A percentile compares a stretch with the other conserved stretches of the same genome.
These are phyloP conservation scores for Colletotrichum sp. DNA, from an alignment of 2,329 filamentous ascomycete genomes.

Conservation along the genomic window DNA sequence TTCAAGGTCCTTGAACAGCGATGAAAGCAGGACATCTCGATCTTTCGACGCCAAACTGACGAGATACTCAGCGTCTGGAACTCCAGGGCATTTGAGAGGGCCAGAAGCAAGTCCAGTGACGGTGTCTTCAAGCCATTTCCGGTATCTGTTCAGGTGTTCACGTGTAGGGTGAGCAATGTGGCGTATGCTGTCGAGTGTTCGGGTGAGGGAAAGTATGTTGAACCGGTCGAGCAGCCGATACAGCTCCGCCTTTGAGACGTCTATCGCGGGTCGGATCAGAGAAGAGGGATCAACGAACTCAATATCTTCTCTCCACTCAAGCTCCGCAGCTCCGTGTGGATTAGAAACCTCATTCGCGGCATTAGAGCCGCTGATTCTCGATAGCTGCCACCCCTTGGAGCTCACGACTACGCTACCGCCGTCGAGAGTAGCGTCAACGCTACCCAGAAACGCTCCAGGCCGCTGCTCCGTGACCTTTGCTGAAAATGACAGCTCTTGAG, in stretches of 20 bases:
- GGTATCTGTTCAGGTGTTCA: not conserved
- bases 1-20: not conserved
- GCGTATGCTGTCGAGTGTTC: not conserved
- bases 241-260: not conserved
- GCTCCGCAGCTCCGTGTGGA: not conserved
- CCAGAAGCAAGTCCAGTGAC: not conserved
- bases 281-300: not conserved
- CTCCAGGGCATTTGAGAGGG: not conserved
- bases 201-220: not conserved
- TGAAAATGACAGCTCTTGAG: not conserved
- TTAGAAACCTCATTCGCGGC: not conserved
- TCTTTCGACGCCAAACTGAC: not conserved
- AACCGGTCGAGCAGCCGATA: not conserved
- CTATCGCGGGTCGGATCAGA: not conserved
- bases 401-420: not conserved
- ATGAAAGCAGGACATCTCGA: not conserved
- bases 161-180: not conserved
- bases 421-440: not conserved
- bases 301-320: not conserved
- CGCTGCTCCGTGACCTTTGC: not conserved
- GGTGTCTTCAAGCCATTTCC: not conserved
- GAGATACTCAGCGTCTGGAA: not conserved
- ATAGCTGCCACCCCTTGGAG: constrained; percentile 1
- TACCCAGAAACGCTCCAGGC: not conserved
- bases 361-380: not conserved